phyloP scores from a whole-genome alignment of 1,284 basidiomycete genomes.

The Ustilago loliicola region DNA sequence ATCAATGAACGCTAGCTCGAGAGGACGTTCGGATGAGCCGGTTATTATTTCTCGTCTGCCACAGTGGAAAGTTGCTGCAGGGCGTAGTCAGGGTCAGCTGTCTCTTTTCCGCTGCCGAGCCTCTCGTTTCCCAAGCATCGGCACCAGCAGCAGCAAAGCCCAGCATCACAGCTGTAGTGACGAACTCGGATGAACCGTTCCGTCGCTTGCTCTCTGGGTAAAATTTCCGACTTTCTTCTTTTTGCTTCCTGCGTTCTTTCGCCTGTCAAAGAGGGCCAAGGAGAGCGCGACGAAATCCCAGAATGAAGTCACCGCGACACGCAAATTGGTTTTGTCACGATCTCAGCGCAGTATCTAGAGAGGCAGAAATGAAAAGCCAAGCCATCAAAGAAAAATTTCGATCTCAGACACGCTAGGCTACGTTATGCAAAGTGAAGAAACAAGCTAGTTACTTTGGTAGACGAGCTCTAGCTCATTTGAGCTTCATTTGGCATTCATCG shows the following conservation, averaged over 20 bases:
- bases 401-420: slow-evolving; percentile 7
- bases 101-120: slow-evolving; percentile 15
- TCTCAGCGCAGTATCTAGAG: background rate
- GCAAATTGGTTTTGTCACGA: slow-evolving; percentile 12
- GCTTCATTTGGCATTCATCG: too few relatives aligned
- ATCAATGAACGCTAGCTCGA: background rate
- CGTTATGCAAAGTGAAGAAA: slow-evolving; percentile 13
- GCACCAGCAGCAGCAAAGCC: slow-evolving; percentile 2
- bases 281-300: background rate
- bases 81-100: slow-evolving; percentile 21
- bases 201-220: slow-evolving; percentile 3
- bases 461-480: too few relatives aligned
- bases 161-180: slow-evolving; percentile 6
- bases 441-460: too few relatives aligned
- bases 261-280: background rate
- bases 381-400: slow-evolving; percentile 13
- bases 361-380: background rate
- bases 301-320: slow-evolving; percentile 14
- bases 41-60: background rate
- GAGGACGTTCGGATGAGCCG: slow-evolving; percentile 1
- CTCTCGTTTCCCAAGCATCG: background rate
- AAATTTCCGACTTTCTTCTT: slow-evolving; percentile 12
- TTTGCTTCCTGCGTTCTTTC: background rate
- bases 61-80: background rate
- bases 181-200: slow-evolving; percentile 27